Base-by-base conservation (phyloP, 257 asterid species). In the Paulownia fortunei region DNA sequence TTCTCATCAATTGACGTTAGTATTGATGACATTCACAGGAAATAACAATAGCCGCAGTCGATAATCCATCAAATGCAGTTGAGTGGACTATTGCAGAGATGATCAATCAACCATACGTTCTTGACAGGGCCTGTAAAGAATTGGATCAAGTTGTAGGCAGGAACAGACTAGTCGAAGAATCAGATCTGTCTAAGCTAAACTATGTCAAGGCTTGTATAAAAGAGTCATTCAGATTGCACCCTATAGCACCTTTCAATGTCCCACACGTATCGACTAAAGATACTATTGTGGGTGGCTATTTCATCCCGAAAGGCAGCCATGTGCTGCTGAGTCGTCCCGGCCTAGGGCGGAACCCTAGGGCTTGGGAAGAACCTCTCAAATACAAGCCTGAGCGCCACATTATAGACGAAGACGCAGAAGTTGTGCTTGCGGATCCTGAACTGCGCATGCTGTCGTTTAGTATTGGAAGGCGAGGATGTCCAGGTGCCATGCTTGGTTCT, bases 161-260 rank as follows among this genome's bases (percentile, higher is more conserved):
- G 16, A 60, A 68, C 4, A 78, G 78, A 47, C 6, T 81, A 7
- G 86, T 83, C 51, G 58, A 80, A 21, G 82, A 79, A 72, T 72
- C 67, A 0, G 80, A 80, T 66, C 0, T 74, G 44, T 11, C 71
- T 11, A 3, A 26, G 10, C 64, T 81, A 4, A 60, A 75, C 21
- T 75, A 34, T 19, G 11, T 74, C 0, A 78, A 69, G 34, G 82
- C 83, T 1, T 84, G 85, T 12, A 60, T 73, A 5, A 84, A 64
- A 39, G 87, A 77, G 51, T 63, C 85, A 9, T 69, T 81, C n/a
- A 44, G 85, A 12, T 32, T 84, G 9, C 88, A 84, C 71, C 88
- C 86, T 0, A 1, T 76, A 0, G 24, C 52, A 0, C 74, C 76
- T 0, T 78, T 84, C 64, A 84, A 74, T 1, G 60, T 66, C 11